A percentile compares a stretch with the other conserved stretches of the same genome.
These are phyloP conservation scores for Aleurites moluccanus DNA, from an alignment of 441 rosid genomes.

Conservation along the genomic window DNA sequence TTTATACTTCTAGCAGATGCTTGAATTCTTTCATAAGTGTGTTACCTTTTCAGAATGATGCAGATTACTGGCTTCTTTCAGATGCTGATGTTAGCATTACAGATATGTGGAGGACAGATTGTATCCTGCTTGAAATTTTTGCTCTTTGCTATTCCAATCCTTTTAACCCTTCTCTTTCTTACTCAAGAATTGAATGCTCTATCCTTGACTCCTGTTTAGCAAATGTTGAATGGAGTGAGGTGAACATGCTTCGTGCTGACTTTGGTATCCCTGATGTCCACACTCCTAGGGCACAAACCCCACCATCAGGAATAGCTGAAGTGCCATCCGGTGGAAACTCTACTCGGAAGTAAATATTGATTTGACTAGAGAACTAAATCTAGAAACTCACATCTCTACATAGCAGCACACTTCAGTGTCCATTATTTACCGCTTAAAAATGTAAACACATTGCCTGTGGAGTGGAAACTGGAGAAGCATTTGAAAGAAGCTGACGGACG, in stretches of 20 bases:
- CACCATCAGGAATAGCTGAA: slow-evolving; percentile 41
- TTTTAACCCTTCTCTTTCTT: not conserved
- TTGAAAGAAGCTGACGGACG: slow-evolving; percentile 18
- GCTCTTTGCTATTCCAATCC: not conserved
- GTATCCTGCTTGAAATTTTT: slow-evolving; percentile 56
- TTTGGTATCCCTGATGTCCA: slow-evolving; percentile 54
- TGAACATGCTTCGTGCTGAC: slow-evolving; percentile 42
- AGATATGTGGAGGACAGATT: slow-evolving; percentile 82
- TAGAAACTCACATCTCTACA: slow-evolving; percentile 1
- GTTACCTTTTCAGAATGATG: slow-evolving; percentile 59
- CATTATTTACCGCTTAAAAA: not conserved
- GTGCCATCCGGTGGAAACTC: slow-evolving; percentile 40
- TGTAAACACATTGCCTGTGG: slow-evolving; percentile 4
- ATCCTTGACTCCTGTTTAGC: slow-evolving; percentile 57
- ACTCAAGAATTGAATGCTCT: slow-evolving; percentile 15
- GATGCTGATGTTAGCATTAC: slow-evolving; percentile 84
- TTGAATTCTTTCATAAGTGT: not conserved
- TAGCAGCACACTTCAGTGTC: slow-evolving; percentile 1
- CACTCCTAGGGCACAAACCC: slow-evolving; percentile 51
- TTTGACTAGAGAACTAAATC: not conserved
- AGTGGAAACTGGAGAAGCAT: slow-evolving; percentile 11
- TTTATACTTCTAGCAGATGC: not conserved
- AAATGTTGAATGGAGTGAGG: slow-evolving; percentile 61
- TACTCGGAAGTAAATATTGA: slow-evolving; percentile 37
- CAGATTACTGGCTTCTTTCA: slow-evolving; percentile 91